These are phyloP conservation scores for Coniochaeta prunicola DNA, from an alignment of 2,329 filamentous ascomycete genomes.

Conservation along the genomic window DNA sequence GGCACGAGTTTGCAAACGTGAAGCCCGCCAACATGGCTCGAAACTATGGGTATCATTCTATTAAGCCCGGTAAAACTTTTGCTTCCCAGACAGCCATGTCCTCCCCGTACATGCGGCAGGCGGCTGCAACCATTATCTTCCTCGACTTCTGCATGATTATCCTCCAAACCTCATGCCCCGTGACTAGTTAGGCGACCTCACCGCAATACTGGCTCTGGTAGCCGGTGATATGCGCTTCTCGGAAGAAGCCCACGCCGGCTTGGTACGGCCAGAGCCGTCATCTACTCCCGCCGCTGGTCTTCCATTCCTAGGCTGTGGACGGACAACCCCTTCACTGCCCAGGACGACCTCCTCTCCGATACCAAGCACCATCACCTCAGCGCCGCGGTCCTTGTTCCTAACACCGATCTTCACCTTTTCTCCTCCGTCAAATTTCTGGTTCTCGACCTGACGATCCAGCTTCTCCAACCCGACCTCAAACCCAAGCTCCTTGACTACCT, in stretches of 20 bases:
- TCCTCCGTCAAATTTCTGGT: slow-evolving; percentile 1
- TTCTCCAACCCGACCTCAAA: slow-evolving; percentile 2
- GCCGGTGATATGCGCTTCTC: not conserved
- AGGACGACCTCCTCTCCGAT: slow-evolving; percentile 35
- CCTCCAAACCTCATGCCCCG: not conserved
- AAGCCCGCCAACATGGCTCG: not conserved
- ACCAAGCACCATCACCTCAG: slow-evolving; percentile 33
- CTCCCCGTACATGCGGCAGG: not conserved
- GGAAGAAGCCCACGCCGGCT: not conserved
- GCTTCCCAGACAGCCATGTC: not conserved
- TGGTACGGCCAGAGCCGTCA: not conserved
- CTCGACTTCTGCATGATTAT: not conserved
- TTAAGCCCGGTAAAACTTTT: not conserved
- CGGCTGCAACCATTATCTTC: not conserved
- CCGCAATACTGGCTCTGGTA: not conserved
- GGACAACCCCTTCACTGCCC: slow-evolving; percentile 27
- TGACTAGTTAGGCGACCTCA: not conserved
- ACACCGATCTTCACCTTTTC: not conserved
- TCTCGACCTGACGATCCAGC: not conserved
- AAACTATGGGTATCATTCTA: not conserved
- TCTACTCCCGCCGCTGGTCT: not conserved
- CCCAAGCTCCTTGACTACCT: slow-evolving; percentile 28
- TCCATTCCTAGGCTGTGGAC: not conserved
- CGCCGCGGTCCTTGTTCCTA: slow-evolving; percentile 19
- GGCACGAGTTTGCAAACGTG: too few species aligned